Percentiles rank a stretch among this genome's conserved stretches.
Conservation (phyloP, 2,329 filamentous ascomycete genomes). For the Aspergillus nomiae region DNA sequence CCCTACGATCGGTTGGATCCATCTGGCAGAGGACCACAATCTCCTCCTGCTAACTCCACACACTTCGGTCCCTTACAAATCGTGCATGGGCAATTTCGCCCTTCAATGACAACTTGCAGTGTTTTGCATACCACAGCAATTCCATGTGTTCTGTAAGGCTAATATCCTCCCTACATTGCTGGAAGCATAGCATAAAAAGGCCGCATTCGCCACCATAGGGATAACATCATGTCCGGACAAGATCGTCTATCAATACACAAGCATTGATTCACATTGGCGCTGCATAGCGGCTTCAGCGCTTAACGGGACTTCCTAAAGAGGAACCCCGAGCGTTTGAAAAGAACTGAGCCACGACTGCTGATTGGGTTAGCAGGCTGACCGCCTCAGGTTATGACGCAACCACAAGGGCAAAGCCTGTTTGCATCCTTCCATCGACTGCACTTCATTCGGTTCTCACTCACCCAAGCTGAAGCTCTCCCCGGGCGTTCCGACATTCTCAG, state of each 20-base stretch:
- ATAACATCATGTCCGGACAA: neutral
- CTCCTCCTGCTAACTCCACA: neutral
- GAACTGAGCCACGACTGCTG: neutral
- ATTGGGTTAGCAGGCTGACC: neutral
- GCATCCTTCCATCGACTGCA: neutral
- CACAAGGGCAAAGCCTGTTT: constrained; percentile 8
- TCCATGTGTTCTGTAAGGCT: neutral
- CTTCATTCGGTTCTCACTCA: neutral
- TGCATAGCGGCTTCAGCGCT: constrained; percentile 3
- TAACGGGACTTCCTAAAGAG: neutral
- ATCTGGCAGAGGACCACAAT: neutral
- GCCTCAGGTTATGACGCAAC: constrained; percentile 6
- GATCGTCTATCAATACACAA: neutral
- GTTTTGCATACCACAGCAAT: neutral
- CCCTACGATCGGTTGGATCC: neutral
- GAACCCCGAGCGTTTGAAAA: constrained; percentile 2
- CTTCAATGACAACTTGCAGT: neutral
- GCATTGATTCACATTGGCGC: neutral
- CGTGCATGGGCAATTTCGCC: neutral
- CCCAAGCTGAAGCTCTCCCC: neutral
- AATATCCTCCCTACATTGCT: neutral
- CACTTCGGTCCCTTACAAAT: neutral
- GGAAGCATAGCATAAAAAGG: neutral
- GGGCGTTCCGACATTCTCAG: neutral
- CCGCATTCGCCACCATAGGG: neutral